phyloP scores from a whole-genome alignment of 805 yeast genomes.

The Wickerhamiella sorbophila region DNA sequence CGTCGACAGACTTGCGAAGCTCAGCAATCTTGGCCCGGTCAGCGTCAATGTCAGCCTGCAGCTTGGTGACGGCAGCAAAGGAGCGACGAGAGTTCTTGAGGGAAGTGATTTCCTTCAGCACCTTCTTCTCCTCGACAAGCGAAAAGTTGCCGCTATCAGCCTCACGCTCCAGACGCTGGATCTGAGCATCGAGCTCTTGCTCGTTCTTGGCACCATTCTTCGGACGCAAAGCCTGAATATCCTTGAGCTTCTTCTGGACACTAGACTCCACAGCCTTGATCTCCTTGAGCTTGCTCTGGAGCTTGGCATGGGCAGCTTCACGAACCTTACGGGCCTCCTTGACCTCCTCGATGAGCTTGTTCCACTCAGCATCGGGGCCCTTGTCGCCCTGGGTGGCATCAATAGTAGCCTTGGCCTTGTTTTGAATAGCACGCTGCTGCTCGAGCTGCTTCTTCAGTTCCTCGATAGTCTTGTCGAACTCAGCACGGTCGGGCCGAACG shows the following conservation, averaged over 20 bases:
- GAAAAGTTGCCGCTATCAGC: slow-evolving; percentile 69
- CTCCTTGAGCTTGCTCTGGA: slow-evolving; percentile 44
- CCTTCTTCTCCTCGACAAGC: slow-evolving; percentile 80
- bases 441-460: slow-evolving; percentile 20
- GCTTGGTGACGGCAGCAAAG: slow-evolving; percentile 55
- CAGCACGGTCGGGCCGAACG: slow-evolving; percentile 20
- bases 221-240: slow-evolving; percentile 56
- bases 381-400: slow-evolving; percentile 13
- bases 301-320: slow-evolving; percentile 32
- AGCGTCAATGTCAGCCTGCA: slow-evolving; percentile 64
- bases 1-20: slow-evolving; percentile 51
- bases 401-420: slow-evolving; percentile 17
- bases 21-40: slow-evolving; percentile 65
- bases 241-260: slow-evolving; percentile 61
- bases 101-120: slow-evolving; percentile 69
- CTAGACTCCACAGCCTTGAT: slow-evolving; percentile 54
- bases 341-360: slow-evolving; percentile 38
- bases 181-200: slow-evolving; percentile 26
- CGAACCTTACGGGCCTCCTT: slow-evolving; percentile 33
- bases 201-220: slow-evolving; percentile 44
- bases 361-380: slow-evolving; percentile 30
- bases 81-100: slow-evolving; percentile 72
- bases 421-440: slow-evolving; percentile 17
- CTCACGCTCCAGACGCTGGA: slow-evolving; percentile 43
- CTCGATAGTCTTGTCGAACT: slow-evolving; percentile 19